Conservation (phyloP, 805 yeast species). For the Ogataea parapolymorpha region DNA sequence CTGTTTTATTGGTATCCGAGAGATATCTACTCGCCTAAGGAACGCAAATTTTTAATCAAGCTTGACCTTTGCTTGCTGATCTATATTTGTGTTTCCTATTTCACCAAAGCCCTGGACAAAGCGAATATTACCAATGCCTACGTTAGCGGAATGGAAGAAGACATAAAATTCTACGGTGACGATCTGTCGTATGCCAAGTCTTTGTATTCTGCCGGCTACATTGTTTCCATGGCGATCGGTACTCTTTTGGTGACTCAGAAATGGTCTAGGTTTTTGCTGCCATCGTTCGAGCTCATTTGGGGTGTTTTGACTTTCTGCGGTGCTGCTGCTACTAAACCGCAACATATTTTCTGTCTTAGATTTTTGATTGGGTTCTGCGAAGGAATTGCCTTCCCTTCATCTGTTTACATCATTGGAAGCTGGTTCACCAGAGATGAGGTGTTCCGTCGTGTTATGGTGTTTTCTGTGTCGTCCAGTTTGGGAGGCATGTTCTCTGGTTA, state of each 20-base stretch:
- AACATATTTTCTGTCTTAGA: slow-evolving; percentile 41
- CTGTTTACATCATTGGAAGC: slow-evolving; percentile 37
- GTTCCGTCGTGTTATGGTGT: slow-evolving; percentile 39
- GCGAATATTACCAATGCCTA: slow-evolving; percentile 64
- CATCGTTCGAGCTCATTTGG: slow-evolving; percentile 29
- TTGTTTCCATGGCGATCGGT: slow-evolving; percentile 26
- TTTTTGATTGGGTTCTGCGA: slow-evolving; percentile 44
- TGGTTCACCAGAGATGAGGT: slow-evolving; percentile 45
- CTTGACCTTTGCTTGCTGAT: slow-evolving; percentile 51
- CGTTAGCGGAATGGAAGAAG: slow-evolving; percentile 59
- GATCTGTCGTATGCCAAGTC: slow-evolving; percentile 32
- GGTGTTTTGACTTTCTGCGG: slow-evolving; percentile 27
- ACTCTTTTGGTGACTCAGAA: slow-evolving; percentile 23
- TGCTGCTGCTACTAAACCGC: slow-evolving; percentile 24
- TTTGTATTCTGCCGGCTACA: slow-evolving; percentile 36
- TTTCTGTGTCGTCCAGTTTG: slow-evolving; percentile 37
- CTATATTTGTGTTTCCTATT: slow-evolving; percentile 50
- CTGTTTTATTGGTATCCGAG: slow-evolving; percentile 43
- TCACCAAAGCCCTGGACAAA: slow-evolving; percentile 66
- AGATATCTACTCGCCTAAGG: slow-evolving; percentile 22
- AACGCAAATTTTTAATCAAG: slow-evolving; percentile 45
- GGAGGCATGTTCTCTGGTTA: slow-evolving; percentile 45
- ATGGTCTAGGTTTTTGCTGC: slow-evolving; percentile 25
- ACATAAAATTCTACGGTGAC: slow-evolving; percentile 54
- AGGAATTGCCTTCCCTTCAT: slow-evolving; percentile 41